Conservation (phyloP, 805 yeast genomes). For the Suhomyces emberorum region DNA sequence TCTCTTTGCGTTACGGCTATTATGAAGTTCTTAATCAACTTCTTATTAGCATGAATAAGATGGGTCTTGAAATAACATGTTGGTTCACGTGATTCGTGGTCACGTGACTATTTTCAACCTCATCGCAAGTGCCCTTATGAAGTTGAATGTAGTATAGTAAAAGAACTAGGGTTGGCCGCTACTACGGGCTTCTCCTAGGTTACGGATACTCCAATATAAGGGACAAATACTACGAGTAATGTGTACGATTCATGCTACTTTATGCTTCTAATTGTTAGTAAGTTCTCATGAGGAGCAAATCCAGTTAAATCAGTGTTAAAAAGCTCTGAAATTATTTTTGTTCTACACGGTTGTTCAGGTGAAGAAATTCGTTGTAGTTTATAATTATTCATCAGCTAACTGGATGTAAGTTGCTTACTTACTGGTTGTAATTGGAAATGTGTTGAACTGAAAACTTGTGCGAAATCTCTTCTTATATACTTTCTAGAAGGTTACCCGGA, state of each 20-base stretch:
- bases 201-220: no score
- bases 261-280: not conserved
- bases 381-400: conserved; percentile 30
- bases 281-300: not conserved
- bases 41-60: no score
- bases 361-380: conserved; percentile 60
- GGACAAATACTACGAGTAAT: no score
- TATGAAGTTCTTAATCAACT: no score
- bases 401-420: not conserved
- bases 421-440: not conserved
- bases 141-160: no score
- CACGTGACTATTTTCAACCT: no score
- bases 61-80: no score
- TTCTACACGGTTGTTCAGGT: conserved; percentile 62
- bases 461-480: not conserved
- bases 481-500: conserved; percentile 7
- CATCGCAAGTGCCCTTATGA: no score
- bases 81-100: no score
- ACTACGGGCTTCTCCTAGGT: no score
- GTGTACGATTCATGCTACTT: not conserved
- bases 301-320: conserved; percentile 54
- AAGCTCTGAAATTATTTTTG: conserved; percentile 58
- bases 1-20: no score
- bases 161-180: no score
- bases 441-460: not conserved